Percentiles rank a stretch among this genome's conserved stretches.
Evolutionary conservation across 352 stramenopile species (phyloP).

Genomic region (Globisporangium uncinulatum): DNA sequence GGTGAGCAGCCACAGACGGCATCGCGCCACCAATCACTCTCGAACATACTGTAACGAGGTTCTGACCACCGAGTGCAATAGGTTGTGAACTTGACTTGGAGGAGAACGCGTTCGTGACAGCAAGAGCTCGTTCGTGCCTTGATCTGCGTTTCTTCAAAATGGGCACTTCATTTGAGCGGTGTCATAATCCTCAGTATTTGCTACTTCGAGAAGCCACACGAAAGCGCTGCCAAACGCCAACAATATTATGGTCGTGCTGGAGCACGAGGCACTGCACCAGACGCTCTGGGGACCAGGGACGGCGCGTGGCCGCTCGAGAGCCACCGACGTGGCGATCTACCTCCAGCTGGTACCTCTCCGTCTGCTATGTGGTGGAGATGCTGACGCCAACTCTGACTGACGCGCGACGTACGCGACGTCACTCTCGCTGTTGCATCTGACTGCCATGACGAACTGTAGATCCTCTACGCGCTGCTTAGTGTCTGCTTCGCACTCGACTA

Average conservation of each 20-base stretch:
- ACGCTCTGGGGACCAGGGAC: conserved; percentile 49
- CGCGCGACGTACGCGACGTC: not conserved
- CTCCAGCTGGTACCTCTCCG: conserved; percentile 32
- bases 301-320: conserved; percentile 33
- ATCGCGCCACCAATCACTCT: too few relatives aligned
- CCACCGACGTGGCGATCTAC: conserved; percentile 36
- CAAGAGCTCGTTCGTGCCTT: too few relatives aligned
- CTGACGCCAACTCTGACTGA: not conserved
- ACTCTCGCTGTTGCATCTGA: too few relatives aligned
- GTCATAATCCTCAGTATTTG: too few relatives aligned
- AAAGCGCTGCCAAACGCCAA: not conserved
- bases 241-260: conserved; percentile 51
- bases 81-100: too few relatives aligned
- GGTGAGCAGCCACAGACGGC: not conserved
- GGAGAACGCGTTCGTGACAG: too few relatives aligned
- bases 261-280: conserved; percentile 54
- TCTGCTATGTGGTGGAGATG: not conserved
- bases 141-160: too few relatives aligned
- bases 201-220: too few relatives aligned
- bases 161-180: too few relatives aligned
- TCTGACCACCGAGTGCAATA: too few relatives aligned
- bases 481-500: conserved; percentile 36
- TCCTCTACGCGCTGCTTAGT: conserved; percentile 25
- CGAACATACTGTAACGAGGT: too few relatives aligned
- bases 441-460: conserved; percentile 1